A percentile compares a stretch with the other conserved stretches of the same genome.
phyloP scores from a whole-genome alignment of 495 filamentous ascomycete species.

The Chaetomium cochliodes region DNA sequence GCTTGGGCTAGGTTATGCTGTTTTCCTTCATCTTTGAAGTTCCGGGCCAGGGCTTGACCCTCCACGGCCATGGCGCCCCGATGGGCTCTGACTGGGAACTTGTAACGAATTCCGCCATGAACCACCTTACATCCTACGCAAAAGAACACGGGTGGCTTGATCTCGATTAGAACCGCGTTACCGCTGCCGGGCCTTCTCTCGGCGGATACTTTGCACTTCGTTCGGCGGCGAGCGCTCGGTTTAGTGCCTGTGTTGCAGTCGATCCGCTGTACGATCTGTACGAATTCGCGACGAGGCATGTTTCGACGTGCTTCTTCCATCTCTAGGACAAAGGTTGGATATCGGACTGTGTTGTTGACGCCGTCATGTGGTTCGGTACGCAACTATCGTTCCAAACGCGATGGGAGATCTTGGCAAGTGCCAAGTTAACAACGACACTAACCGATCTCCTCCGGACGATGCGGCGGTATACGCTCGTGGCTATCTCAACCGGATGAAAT shows the following conservation, averaged over 20 bases:
- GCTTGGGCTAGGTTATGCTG: constrained; percentile 45
- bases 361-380: constrained; percentile 13
- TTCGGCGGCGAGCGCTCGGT: constrained; percentile 44
- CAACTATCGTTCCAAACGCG: constrained; percentile 32
- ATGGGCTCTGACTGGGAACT: constrained; percentile 43
- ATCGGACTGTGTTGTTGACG: constrained; percentile 32
- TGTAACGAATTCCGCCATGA: constrained; percentile 36
- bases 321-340: constrained; percentile 37
- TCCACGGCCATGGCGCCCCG: constrained; percentile 30
- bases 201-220: constrained; percentile 49
- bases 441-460: constrained; percentile 25
- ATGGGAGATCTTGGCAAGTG: constrained; percentile 37
- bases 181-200: constrained; percentile 42
- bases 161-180: constrained; percentile 45
- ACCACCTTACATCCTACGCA: constrained; percentile 26
- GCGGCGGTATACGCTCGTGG: neutral
- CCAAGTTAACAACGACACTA: constrained; percentile 2
- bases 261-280: constrained; percentile 46
- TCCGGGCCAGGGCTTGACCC: constrained; percentile 49
- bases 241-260: constrained; percentile 47
- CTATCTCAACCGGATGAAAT: no score
- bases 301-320: constrained; percentile 36
- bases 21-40: constrained; percentile 49
- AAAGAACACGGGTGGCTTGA: constrained; percentile 32
- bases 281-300: constrained; percentile 32